phyloP scores from a whole-genome alignment of 306 rosid genomes.

The Luffa aegyptiaca region DNA sequence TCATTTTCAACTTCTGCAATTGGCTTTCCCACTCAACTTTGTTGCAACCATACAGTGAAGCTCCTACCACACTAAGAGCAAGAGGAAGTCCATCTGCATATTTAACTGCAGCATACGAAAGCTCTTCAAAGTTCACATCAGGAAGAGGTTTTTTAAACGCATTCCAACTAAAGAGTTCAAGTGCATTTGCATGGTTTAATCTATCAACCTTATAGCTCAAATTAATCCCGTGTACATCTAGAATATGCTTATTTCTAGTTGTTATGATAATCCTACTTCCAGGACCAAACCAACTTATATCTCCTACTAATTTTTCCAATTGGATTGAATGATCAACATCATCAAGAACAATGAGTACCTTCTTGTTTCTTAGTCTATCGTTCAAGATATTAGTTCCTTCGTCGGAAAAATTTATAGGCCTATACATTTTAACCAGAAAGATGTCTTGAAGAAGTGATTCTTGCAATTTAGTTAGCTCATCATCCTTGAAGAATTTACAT shows the following conservation, averaged over 20 bases:
- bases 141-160: not conserved
- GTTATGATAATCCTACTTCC: conserved; percentile 2
- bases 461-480: not conserved
- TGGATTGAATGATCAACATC: no score
- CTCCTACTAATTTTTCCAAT: no score
- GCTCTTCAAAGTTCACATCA: not conserved
- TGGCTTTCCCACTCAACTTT: not conserved
- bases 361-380: no score
- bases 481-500: not conserved
- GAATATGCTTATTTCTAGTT: conserved; percentile 11
- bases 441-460: not conserved
- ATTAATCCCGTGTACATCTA: not conserved
- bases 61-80: not conserved
- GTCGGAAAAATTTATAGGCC: not conserved
- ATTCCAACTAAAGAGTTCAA: not conserved
- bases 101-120: not conserved
- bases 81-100: not conserved
- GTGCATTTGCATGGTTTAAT: not conserved
- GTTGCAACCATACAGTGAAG: not conserved
- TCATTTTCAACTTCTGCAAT: not conserved
- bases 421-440: not conserved
- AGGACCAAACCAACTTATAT: no score
- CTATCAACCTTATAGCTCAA: not conserved
- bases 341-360: no score
- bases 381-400: not conserved